Conservation (phyloP, 352 stramenopile genomes). For the Aphanomyces euteiches region DNA sequence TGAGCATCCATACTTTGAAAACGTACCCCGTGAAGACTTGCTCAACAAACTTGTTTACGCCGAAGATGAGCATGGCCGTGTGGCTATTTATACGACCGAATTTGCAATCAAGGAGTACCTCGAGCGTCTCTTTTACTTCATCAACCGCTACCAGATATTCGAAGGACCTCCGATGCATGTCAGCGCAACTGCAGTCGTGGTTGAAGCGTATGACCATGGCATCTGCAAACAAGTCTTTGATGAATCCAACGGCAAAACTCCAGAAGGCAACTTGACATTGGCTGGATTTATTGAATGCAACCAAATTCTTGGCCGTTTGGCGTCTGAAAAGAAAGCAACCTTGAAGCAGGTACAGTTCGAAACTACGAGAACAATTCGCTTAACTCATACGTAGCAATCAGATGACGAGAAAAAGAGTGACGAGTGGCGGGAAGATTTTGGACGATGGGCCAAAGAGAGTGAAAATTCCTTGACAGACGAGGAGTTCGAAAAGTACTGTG, state of each 20-base stretch:
- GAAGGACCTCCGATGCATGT: neutral
- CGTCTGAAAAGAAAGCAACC: neutral
- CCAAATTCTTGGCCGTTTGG: neutral
- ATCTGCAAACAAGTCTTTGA: neutral
- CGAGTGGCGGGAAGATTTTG: neutral
- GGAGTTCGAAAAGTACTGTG: neutral
- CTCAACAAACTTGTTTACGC: neutral
- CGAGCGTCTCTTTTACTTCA: neutral
- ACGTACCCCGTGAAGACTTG: too few relatives aligned
- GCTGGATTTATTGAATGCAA: neutral
- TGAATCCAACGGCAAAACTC: neutral
- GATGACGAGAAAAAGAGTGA: neutral
- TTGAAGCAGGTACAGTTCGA: neutral
- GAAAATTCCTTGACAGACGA: neutral
- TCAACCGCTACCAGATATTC: slow-evolving; percentile 1
- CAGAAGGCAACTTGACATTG: neutral
- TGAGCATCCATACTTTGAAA: too few relatives aligned
- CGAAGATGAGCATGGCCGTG: neutral
- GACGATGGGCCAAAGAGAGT: slow-evolving; percentile 1
- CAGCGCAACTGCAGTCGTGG: neutral
- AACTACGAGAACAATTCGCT: neutral
- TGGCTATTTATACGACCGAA: neutral
- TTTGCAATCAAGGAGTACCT: neutral
- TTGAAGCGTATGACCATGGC: neutral
- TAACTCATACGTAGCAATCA: neutral